phyloP scores from a whole-genome alignment of 2,329 filamentous ascomycete species.

The Fusarium liriodendri region DNA sequence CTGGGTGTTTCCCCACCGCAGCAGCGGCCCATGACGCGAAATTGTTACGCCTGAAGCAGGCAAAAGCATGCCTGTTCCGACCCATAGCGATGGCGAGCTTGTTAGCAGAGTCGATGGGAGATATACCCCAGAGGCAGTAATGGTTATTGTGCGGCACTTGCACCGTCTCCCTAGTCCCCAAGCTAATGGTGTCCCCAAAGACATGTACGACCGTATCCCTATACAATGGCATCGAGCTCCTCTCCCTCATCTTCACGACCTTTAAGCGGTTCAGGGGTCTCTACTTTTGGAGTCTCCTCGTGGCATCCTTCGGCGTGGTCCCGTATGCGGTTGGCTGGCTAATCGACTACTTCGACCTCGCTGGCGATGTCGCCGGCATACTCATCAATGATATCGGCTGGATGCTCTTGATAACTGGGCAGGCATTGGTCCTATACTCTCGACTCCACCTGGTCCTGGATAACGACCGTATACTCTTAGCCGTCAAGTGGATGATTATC shows the following conservation, averaged over 20 bases:
- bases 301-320: slow-evolving; percentile 21
- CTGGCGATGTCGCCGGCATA: slow-evolving; percentile 11
- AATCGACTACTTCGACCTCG: slow-evolving; percentile 21
- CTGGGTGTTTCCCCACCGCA: neutral
- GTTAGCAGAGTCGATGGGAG: slow-evolving; percentile 1
- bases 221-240: slow-evolving; percentile 30
- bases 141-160: slow-evolving; percentile 29
- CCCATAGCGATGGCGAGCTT: slow-evolving; percentile 12
- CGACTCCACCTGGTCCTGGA: slow-evolving; percentile 27
- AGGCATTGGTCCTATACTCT: slow-evolving; percentile 33
- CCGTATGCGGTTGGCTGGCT: slow-evolving; percentile 30
- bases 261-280: slow-evolving; percentile 24
- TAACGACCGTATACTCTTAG: slow-evolving; percentile 2
- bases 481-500: slow-evolving; percentile 28
- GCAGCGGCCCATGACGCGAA: slow-evolving; percentile 16
- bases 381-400: slow-evolving; percentile 28
- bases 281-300: slow-evolving; percentile 31
- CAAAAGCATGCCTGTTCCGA: slow-evolving; percentile 18
- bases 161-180: neutral
- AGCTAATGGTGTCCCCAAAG: slow-evolving; percentile 1
- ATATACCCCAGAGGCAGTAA: slow-evolving; percentile 28
- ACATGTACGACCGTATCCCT: slow-evolving; percentile 26
- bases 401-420: slow-evolving; percentile 33
- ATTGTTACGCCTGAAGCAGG: slow-evolving; percentile 7
- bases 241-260: slow-evolving; percentile 30